Conservation (phyloP, 768 basidiomycete genomes). For the Scleroderma bovista region DNA sequence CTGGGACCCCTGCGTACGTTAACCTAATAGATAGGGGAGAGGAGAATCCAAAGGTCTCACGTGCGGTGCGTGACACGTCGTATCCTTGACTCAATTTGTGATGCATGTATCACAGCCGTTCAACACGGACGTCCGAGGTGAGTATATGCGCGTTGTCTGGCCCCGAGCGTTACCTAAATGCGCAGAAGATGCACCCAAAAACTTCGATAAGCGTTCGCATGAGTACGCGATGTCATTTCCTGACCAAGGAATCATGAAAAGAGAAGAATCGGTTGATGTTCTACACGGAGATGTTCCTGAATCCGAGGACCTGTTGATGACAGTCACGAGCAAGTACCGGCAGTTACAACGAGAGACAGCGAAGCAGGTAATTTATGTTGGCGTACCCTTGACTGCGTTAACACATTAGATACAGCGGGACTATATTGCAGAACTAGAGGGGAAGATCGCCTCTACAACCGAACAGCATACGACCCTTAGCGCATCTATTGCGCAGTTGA, state of each 20-base stretch:
- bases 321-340: background rate
- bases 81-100: too few species aligned
- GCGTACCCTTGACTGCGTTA: background rate
- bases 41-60: background rate
- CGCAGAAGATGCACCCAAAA: constrained; percentile 1
- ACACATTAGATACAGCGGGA: constrained; percentile 11
- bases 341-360: constrained; percentile 8
- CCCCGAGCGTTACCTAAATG: background rate
- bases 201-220: constrained; percentile 4
- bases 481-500: background rate
- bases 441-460: constrained; percentile 11
- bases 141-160: constrained; percentile 12
- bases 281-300: background rate
- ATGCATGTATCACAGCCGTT: constrained; percentile 1
- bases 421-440: constrained; percentile 14
- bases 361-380: constrained; percentile 7
- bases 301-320: constrained; percentile 2
- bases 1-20: constrained; percentile 5
- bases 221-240: background rate
- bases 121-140: constrained; percentile 16
- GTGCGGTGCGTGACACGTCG: constrained; percentile 5
- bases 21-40: constrained; percentile 3
- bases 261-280: constrained; percentile 3
- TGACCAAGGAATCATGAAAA: constrained; percentile 1
- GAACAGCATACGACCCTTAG: constrained; percentile 11